Base-by-base conservation (phyloP, 192 early-diverging fungal genomes). In the Dissophora ornata region DNA sequence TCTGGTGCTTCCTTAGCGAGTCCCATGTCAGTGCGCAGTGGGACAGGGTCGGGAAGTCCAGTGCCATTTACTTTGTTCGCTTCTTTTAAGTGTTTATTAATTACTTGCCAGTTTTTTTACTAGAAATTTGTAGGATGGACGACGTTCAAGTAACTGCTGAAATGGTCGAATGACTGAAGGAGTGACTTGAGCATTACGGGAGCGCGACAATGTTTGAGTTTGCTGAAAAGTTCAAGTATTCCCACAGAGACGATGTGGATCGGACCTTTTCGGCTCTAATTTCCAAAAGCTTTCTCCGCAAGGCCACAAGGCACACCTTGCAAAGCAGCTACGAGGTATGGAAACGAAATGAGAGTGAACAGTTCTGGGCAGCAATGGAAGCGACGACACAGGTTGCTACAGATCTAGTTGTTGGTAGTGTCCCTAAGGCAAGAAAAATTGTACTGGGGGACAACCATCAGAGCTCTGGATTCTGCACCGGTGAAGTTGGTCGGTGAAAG, bases 11-110 rank as follows among this genome's bases (percentile, higher is more conserved):
- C 24, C 16, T 57, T 26, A 25, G 56, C 56, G 56, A 44, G 38
- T 57, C 24, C 56, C 16, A 57, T 57, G 44, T 57, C 24, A 57
- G 56, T 44, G 56, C 56, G 56, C 56, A 40, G 40, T 57, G 16
- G 56, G 25, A 44, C 33, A 24, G 56, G 56, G 56, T 57, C 54
- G 54, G 38, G 33, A 57, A 57, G 54, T 57, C 54, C 54, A 57
- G 54, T 57, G 56, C 41, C 40, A 44, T 41, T 57, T 57, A 57
- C 25, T 57, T 57, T 19, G 12, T 38, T 55, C 34, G 21, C 36
- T 21, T 55, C n/a, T 36, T 38, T 38, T 38, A 38, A 38, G 12
- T 38, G 12, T 5, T 38, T 38, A 38, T 38, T 38, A 38, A 38
- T 38, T 9, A 38, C 12, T 12, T 38, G 36, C 12, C 36, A 38